Evolutionary conservation across 2,329 filamentous ascomycete species (phyloP).

Genomic region (Clarireedia monteithiana): DNA sequence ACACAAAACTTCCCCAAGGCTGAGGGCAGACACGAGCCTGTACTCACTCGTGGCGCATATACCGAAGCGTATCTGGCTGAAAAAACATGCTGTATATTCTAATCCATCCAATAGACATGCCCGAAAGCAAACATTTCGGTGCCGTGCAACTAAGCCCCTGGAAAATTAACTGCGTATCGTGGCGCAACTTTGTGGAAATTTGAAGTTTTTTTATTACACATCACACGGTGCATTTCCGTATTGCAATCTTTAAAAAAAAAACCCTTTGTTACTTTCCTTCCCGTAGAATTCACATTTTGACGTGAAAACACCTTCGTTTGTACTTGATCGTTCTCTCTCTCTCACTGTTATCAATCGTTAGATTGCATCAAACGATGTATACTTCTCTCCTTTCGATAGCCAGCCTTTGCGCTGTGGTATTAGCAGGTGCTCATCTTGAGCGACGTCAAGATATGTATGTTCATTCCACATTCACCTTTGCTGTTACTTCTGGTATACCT

Average conservation of each 20-base stretch:
- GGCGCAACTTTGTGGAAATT: background rate
- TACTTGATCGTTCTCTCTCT: background rate
- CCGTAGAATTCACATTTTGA: background rate
- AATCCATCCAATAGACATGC: too few relatives aligned
- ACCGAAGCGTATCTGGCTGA: too few relatives aligned
- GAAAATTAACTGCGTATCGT: background rate
- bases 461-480: background rate
- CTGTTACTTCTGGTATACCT: too few relatives aligned
- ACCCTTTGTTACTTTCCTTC: background rate
- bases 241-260: too few relatives aligned
- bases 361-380: background rate
- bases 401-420: constrained; percentile 4
- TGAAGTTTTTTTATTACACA: background rate
- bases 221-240: background rate
- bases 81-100: too few relatives aligned
- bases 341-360: background rate
- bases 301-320: background rate
- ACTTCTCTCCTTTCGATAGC: background rate
- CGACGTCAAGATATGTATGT: background rate
- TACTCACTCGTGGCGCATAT: too few relatives aligned
- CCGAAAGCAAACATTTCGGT: background rate
- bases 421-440: background rate
- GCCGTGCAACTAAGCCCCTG: background rate
- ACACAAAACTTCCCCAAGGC: too few relatives aligned
- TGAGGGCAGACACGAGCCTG: too few relatives aligned